Base-by-base conservation (phyloP, 768 basidiomycete genomes). In the Filobasidium floriforme region DNA sequence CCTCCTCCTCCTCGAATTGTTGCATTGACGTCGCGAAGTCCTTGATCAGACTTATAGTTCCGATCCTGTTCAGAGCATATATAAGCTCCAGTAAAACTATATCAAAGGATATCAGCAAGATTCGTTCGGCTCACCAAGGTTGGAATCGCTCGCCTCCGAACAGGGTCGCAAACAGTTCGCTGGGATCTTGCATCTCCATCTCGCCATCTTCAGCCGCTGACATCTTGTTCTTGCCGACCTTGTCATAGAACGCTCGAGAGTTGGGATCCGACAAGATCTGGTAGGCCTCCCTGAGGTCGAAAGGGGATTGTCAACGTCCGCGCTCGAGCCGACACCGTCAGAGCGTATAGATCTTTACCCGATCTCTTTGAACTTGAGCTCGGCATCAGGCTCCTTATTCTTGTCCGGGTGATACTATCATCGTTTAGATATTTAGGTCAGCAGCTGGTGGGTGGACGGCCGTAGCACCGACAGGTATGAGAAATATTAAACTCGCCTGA, bases 321-420 rank as follows among this genome's bases (percentile, higher is more conserved):
- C 66, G 41, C 64, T 43, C 60, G 9, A 40, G 19, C 52, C 55
- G 1, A 46, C 40, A 29, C 19, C 7, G 49, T 11, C 40, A 22
- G 46, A 12, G 19, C 32, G 28, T 24, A 19, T 0, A 41, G 10
- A 41, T 77, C 69, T 78, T 65, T 71, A 87, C 89, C 90, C 92
- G 74, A 99, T 90, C 55, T 96, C 90, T 80, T 97, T 94, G 82
- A 99, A 99, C 81, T 87, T 92, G 77, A 89, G 88, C 76, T 92
- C 92, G 0, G 94, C 96, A 73, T 91, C 90, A n/a, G 86, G 84
- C 4, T 90, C 88, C 7, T 85, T 83, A 74, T 97, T 97, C 84
- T 94, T 96, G 80, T 96, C 93, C 5, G 92, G 93, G 76, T 96
- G 92, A 76, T 87, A 94, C 89, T 92, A 71, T 40, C 32, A 66